Base-by-base conservation (phyloP, 2,329 filamentous ascomycete genomes). In the Coniochaeta sp. region DNA sequence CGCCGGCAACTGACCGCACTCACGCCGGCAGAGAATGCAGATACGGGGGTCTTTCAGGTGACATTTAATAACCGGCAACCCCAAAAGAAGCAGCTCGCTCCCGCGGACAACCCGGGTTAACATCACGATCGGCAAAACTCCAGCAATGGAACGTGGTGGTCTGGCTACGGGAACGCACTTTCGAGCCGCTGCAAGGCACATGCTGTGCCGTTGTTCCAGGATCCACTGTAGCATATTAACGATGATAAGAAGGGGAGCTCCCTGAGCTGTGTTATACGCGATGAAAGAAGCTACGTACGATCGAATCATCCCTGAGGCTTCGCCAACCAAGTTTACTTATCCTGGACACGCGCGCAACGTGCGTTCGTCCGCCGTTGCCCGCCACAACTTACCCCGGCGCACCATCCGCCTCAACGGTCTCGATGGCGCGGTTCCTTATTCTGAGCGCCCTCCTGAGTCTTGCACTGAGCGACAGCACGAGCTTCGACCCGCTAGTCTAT, bases 401-500 rank as follows among this genome's bases (percentile, higher is more conserved):
- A 4, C 12, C 10, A 12, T 52, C 47, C 12, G 10, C 47, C 24
- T 52, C 47, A 8, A 16, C 24, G 6, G 14, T 28, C 16, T 4
- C 54, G 14, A 57, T 57, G 55, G 55, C 55, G n/a, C 55, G 38
- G 19, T 30, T 40, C 16, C 34, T 57, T 17, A 22, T 36, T 3
- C 19, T 57, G 30, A 40, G 19, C 24, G 16, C 5, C 7, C 55
- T 57, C 22, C 2, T 26, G 17, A 30, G 55, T 8, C 38, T 57
- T 8, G 36, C 38, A 1, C 36, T 57, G 55, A 19, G 22, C 24
- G 34, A 57, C 34, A 26, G 12, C 34, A 44, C 54, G 17, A 22
- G 44, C 2, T 62, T 65, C 36, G 64, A 67, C 36, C 63, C 64
- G 7, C 59, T 67, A 8, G 34, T 38, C 10, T 67, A 50, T 28